Evolutionary conservation across 805 yeast species (phyloP).

Genomic region (Kuraishia cidri): DNA sequence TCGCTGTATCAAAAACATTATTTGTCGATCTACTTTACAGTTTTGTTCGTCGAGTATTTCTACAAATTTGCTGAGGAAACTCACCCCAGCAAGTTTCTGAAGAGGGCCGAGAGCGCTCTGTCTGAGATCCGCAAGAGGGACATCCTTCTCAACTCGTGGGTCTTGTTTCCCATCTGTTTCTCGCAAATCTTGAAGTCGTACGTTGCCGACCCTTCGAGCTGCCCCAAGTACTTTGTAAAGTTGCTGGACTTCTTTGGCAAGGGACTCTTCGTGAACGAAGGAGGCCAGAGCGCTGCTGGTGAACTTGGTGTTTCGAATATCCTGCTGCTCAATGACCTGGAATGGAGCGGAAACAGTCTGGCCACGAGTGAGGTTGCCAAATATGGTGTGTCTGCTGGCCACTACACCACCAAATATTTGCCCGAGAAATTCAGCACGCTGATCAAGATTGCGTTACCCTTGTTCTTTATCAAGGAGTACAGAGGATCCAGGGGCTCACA

Average conservation of each 20-base stretch:
- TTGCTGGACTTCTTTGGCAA: constrained; percentile 4
- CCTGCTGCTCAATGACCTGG: too few species aligned
- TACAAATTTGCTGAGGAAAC: constrained; percentile 9
- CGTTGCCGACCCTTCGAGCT: constrained; percentile 5
- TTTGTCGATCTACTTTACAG: too few species aligned
- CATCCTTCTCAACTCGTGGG: constrained; percentile 10
- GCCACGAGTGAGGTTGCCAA: too few species aligned
- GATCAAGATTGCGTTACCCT: too few species aligned
- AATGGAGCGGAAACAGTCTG: too few species aligned
- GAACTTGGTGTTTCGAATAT: background rate
- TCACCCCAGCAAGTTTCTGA: constrained; percentile 4
- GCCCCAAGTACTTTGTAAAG: constrained; percentile 9
- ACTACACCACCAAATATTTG: too few species aligned
- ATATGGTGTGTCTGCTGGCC: too few species aligned
- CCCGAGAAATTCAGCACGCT: too few species aligned
- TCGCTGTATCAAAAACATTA: too few species aligned
- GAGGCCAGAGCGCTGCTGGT: background rate
- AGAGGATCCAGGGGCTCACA: too few species aligned
- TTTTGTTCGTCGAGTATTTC: too few species aligned
- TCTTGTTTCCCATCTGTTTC: constrained; percentile 11
- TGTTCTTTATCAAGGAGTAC: too few species aligned
- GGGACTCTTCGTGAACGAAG: constrained; percentile 1
- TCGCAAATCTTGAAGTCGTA: constrained; percentile 8
- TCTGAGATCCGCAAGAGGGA: background rate
- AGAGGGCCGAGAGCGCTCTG: constrained; percentile 1